Base-by-base conservation (phyloP, 192 early-diverging fungal genomes). In the Entophlyctis luteolus region DNA sequence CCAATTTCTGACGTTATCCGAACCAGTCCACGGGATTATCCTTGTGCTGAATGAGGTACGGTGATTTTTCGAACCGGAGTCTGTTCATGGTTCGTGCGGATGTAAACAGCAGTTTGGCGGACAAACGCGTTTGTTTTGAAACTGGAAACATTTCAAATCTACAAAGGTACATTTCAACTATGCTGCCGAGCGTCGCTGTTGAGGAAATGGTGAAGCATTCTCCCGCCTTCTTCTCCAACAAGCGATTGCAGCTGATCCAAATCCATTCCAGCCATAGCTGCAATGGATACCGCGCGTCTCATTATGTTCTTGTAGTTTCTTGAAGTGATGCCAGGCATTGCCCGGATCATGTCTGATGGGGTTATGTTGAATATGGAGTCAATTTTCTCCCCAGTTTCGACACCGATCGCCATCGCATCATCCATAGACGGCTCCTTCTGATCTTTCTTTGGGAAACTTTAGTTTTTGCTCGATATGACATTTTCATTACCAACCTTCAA, bases 251-350 rank as follows among this genome's bases (percentile, higher is more conserved):
- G 59, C 18, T 81, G 74, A 0, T 72, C 70, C 36, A 83, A 46
- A 0, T 55, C 69, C 49, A 89, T 63, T 2, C 79, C 73, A 5
- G 83, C 80, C 1, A 98, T 65, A 54, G 85, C 89, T 4, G 76
- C 62, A 8, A 98, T 72, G 54, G 77, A 89, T 14, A 77, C 59
- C 16, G 88, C 88, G 23, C 72, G 76, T 18, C 63, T 76, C 84
- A 93, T 93, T 12, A 98, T 79, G 8, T 65, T 48, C 65, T 85
- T 83, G 75, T 93, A 92, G 71, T 95, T 95, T 45, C 81, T 80
- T 2, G 78, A 81, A 0, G 85, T 93, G 56, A 98, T 89, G 0
- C 95, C 94, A 3, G 93, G 94, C 57, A 98, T 69, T 31, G 87
- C 78, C 48, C 91, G 83, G n/a, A 95, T 78, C 27, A 96, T 77